phyloP scores from a whole-genome alignment of 192 early-diverging fungal genomes.

The Phycomyces blakesleeanus region DNA sequence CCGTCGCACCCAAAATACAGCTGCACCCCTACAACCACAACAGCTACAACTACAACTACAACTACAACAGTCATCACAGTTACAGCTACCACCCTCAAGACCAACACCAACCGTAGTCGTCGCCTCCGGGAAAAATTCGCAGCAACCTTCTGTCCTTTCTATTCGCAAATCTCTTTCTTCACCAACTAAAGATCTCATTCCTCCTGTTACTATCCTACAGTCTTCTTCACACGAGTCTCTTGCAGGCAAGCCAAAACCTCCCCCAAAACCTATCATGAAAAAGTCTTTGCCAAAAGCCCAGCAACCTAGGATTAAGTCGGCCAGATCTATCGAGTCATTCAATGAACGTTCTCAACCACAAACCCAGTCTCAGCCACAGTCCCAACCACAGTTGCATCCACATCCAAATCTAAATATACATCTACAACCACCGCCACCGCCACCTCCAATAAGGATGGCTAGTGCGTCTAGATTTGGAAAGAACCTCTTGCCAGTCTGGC shows the following conservation, averaged over 20 bases:
- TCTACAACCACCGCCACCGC: background rate
- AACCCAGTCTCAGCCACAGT: background rate
- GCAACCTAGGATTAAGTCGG: no score
- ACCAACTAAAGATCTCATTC: constrained; percentile 12
- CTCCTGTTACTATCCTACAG: background rate
- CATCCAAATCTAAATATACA: no score
- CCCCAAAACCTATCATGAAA: background rate
- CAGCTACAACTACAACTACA: no score
- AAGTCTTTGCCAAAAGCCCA: background rate
- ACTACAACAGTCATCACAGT: no score
- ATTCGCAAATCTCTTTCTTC: constrained; percentile 13
- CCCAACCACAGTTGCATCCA: no score
- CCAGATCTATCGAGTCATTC: no score
- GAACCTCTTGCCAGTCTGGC: constrained; percentile 23
- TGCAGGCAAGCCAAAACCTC: background rate
- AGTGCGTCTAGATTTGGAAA: constrained; percentile 27
- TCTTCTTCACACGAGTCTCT: background rate
- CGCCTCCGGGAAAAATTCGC: no score
- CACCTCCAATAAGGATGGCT: constrained; percentile 4
- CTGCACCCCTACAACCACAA: no score
- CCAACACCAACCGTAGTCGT: no score
- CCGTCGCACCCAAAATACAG: no score
- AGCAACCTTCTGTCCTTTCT: background rate
- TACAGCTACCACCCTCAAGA: no score
- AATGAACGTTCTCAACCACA: no score